Base-by-base conservation (phyloP, 1,284 basidiomycete genomes). In the Mycosarcoma mackinlayi region DNA sequence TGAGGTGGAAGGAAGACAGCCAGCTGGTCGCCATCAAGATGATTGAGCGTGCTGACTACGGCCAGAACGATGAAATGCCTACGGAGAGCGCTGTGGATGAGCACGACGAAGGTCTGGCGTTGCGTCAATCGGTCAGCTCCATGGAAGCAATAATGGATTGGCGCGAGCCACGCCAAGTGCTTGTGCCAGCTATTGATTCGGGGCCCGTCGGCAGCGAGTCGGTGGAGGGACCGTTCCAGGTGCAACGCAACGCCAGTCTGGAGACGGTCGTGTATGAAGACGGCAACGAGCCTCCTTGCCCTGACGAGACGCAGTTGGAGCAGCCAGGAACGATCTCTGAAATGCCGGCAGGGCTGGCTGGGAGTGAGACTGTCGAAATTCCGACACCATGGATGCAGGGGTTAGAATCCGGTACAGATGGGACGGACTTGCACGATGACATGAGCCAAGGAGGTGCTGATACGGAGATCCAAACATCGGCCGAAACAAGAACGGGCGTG, bases 121-220 rank as follows among this genome's bases (percentile, higher is more conserved):
- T 78, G 39, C 58, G 68, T 14, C 65, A 64, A 16, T 53, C 68
- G 18, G 59, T 70, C n/a, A 61, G 53, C 33, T 70, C 61, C 16
- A 78, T 78, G 76, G 71, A 74, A 35, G 73, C 68, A 33, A 42
- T 57, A 48, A 78, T 67, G 42, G 68, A 72, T 11, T 78, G 73
- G 71, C 68, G 59, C 42, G 48, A 56, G 25, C 70, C 68, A 18
- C 47, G 44, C 11, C 44, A 59, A 31, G 35, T 69, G 18, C 11
- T 33, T 0, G 30, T 58, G n/a, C 4, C 28, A 21, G 25, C 38
- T 13, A 11, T 16, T 21, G 55, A 44, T 4, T 31, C 30, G 4
- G 55, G 30, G 25, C 39, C 53, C 13, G 19, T 51, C 4, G 64
- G 60, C 10, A 61, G 46, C 50, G 69, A 68, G 40, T 68, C 64